A percentile compares a stretch with the other conserved stretches of the same genome.
Evolutionary conservation across 805 yeast species (phyloP).

Genomic region (Middelhovenomyces tepae): DNA sequence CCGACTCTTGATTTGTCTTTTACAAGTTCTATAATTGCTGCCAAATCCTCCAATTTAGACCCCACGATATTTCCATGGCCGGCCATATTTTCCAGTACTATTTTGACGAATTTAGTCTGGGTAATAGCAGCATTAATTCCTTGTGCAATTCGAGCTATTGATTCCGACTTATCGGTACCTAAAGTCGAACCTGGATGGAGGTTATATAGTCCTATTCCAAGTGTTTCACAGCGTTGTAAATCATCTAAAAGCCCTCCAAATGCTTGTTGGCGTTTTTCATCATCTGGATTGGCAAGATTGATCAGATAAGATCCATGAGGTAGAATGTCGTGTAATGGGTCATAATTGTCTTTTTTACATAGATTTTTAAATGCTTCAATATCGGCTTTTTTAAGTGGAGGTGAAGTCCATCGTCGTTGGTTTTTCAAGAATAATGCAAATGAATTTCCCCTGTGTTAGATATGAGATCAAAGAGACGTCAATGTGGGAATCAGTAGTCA

Average conservation of each 20-base stretch:
- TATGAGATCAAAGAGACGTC: conserved; percentile 18
- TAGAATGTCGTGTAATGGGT: conserved; percentile 68
- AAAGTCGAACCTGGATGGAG: conserved; percentile 83
- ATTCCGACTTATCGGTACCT: conserved; percentile 56
- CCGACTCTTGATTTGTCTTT: conserved; percentile 82
- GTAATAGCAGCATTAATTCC: conserved; percentile 71
- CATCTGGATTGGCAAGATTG: conserved; percentile 85
- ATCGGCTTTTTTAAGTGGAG: conserved; percentile 61
- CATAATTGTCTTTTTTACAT: conserved; percentile 56
- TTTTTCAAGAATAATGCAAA: conserved; percentile 88
- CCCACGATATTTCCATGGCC: conserved; percentile 93
- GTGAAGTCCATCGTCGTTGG: conserved; percentile 87
- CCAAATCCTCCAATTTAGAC: conserved; percentile 64
- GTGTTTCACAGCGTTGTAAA: conserved; percentile 72
- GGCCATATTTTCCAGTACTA: conserved; percentile 95
- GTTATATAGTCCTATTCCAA: conserved; percentile 80
- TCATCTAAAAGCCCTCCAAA: conserved; percentile 78
- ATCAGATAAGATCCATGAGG: conserved; percentile 96
- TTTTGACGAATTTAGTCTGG: conserved; percentile 69
- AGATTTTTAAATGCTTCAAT: conserved; percentile 52
- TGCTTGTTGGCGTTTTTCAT: conserved; percentile 67
- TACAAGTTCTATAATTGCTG: conserved; percentile 65
- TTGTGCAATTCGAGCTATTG: conserved; percentile 61
- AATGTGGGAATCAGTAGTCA: too few species aligned
- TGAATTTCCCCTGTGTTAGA: conserved; percentile 45